Evolutionary conservation across 2,329 filamentous ascomycete genomes (phyloP).

Genomic region (Cladophialophora exuberans): DNA sequence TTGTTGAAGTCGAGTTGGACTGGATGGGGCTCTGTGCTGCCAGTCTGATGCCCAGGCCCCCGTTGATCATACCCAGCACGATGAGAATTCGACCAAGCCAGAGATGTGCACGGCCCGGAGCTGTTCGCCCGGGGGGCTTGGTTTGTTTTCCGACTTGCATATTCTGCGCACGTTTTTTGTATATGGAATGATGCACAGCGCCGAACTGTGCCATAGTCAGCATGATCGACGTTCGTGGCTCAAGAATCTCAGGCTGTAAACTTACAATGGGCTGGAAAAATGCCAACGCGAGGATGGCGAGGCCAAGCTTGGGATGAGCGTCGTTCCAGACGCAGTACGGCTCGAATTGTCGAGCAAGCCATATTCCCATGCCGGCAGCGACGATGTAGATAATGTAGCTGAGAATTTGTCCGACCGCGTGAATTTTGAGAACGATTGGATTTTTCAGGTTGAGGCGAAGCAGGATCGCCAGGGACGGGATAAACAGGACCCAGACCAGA

Average conservation of each 20-base stretch:
- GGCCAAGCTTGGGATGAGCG: conserved; percentile 37
- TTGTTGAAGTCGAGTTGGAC: conserved; percentile 36
- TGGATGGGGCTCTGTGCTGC: conserved; percentile 43
- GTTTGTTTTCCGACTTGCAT: conserved; percentile 17
- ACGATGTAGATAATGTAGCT: conserved; percentile 37
- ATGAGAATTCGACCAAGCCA: conserved; percentile 59
- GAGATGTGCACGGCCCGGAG: conserved; percentile 45
- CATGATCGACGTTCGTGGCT: too few relatives aligned
- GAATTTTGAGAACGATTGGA: conserved; percentile 32
- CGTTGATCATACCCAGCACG: conserved; percentile 59
- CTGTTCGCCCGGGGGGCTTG: conserved; percentile 30
- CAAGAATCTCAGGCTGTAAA: not conserved
- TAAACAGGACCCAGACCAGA: conserved; percentile 36
- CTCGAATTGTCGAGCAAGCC: conserved; percentile 34
- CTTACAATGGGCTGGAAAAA: conserved; percentile 36
- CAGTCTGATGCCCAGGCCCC: conserved; percentile 57
- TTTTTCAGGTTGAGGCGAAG: conserved; percentile 33
- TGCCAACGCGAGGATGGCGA: conserved; percentile 35
- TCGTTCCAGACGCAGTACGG: conserved; percentile 33
- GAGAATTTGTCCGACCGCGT: conserved; percentile 35
- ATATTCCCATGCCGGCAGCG: conserved; percentile 37
- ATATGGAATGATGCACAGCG: conserved; percentile 35
- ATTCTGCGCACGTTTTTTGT: conserved; percentile 28
- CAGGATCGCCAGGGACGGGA: conserved; percentile 35
- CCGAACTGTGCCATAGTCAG: too few relatives aligned